These are phyloP conservation scores for Dictyostelium firmibasis DNA, from an alignment of 78 protist species.

Conservation along the genomic window DNA sequence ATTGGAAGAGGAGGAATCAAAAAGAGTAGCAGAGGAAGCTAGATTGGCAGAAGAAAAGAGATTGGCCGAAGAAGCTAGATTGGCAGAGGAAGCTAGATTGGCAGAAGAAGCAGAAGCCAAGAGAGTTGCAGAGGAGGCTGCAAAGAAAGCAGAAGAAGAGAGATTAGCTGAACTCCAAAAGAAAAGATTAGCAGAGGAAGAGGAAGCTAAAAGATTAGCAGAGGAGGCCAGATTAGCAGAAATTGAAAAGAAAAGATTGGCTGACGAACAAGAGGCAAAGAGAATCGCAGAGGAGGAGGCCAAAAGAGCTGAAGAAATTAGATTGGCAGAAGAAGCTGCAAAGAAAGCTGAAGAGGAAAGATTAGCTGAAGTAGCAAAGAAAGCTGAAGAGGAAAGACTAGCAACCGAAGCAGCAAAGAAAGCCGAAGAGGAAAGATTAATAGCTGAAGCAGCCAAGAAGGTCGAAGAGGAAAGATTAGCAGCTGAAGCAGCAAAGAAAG, in stretches of 20 bases:
- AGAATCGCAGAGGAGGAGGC: neutral
- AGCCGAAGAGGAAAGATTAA: neutral
- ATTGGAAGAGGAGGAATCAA: neutral
- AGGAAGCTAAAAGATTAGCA: neutral
- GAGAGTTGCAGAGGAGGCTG: neutral
- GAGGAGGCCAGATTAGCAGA: neutral
- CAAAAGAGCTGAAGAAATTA: neutral
- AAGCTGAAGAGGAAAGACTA: neutral
- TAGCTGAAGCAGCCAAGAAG: neutral
- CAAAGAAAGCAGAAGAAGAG: neutral
- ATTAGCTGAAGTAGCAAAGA: neutral
- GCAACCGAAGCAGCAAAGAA: neutral
- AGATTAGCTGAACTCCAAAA: neutral
- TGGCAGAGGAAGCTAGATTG: neutral
- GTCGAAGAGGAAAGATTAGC: neutral
- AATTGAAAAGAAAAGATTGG: neutral
- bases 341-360: neutral
- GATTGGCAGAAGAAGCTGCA: neutral
- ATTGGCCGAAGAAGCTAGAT: neutral
- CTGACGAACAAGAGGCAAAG: neutral
- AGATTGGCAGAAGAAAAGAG: neutral
- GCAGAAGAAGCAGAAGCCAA: neutral
- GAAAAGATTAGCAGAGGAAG: neutral
- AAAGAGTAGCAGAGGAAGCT: neutral
- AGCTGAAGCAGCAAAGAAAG: neutral